These are phyloP conservation scores for Nasturtium officinale DNA, from an alignment of 345 rosid genomes.

Conservation along the genomic window DNA sequence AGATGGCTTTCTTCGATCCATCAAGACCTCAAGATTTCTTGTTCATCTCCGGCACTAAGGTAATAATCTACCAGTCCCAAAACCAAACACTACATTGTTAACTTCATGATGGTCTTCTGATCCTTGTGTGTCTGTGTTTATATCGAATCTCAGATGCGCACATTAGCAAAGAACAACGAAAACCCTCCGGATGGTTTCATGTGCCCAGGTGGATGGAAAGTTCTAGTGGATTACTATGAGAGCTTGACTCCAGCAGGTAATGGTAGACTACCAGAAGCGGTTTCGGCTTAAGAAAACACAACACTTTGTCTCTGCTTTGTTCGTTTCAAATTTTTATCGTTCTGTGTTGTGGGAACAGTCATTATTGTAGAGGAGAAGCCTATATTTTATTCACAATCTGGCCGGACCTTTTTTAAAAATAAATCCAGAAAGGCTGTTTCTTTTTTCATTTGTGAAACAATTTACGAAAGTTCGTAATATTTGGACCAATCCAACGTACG, in stretches of 20 bases:
- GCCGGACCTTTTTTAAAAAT: constrained; percentile 27
- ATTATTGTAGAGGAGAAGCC: constrained; percentile 36
- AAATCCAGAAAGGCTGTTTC: constrained; percentile 17
- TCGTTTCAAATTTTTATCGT: constrained; percentile 16
- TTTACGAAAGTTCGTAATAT: constrained; percentile 30
- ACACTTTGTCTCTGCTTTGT: constrained; percentile 9
- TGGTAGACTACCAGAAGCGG: constrained; percentile 61
- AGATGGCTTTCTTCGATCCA: constrained; percentile 98
- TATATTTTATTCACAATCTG: constrained; percentile 14
- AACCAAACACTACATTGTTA: not conserved
- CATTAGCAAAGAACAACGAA: constrained; percentile 91
- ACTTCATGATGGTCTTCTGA: not conserved
- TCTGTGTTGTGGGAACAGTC: constrained; percentile 33
- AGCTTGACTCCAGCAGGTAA: constrained; percentile 57
- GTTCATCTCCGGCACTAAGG: constrained; percentile 98
- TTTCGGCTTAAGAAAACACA: constrained; percentile 52
- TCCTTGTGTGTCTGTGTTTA: not conserved
- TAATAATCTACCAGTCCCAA: constrained; percentile 28
- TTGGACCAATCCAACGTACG: not conserved
- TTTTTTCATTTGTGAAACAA: not conserved
- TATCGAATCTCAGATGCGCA: constrained; percentile 62
- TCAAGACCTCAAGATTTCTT: constrained; percentile 85
- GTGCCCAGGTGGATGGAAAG: constrained; percentile 98
- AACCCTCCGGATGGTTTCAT: constrained; percentile 94
- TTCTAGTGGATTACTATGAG: constrained; percentile 84